Evolutionary conservation across 208 protist genomes (phyloP).

Genomic region (Perkinsela sp.): DNA sequence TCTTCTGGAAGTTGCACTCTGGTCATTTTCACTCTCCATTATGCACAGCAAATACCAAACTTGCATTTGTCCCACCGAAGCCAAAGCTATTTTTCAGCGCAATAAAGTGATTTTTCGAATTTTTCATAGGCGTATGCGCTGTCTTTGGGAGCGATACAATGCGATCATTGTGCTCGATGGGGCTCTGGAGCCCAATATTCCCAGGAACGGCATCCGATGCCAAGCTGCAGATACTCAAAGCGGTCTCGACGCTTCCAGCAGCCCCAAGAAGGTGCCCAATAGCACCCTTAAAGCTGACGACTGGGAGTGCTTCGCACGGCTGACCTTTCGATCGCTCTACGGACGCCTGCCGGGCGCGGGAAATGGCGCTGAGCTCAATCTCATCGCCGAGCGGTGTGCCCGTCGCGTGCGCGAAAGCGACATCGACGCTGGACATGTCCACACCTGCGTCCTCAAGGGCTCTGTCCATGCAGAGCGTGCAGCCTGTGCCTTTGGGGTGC

Average conservation of each 20-base stretch:
- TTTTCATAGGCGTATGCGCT: neutral
- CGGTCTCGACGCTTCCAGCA: constrained; percentile 74
- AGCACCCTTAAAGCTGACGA: constrained; percentile 55
- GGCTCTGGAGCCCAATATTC: constrained; percentile 51
- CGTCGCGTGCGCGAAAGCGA: constrained; percentile 90
- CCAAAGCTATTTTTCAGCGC: constrained; percentile 80
- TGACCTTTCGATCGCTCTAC: neutral
- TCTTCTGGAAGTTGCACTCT: too few species aligned
- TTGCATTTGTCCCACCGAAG: constrained; percentile 82
- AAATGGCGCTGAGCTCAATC: constrained; percentile 39
- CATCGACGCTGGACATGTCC: constrained; percentile 23
- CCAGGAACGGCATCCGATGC: constrained; percentile 36
- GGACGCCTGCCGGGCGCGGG: constrained; percentile 6
- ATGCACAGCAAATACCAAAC: constrained; percentile 49
- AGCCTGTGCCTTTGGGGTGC: constrained; percentile 49
- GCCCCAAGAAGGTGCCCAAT: constrained; percentile 88
- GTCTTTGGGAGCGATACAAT: neutral
- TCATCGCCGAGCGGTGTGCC: constrained; percentile 77
- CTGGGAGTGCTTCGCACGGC: neutral
- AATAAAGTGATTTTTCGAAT: constrained; percentile 13
- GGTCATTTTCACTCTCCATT: too few species aligned
- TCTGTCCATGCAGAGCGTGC: constrained; percentile 27
- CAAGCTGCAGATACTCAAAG: constrained; percentile 44
- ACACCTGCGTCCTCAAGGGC: constrained; percentile 39
- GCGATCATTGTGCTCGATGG: constrained; percentile 4